A percentile compares a stretch with the other conserved stretches of the same genome.
Conservation (phyloP, 164 flowering plant genomes). For the Sextonia rubra region DNA sequence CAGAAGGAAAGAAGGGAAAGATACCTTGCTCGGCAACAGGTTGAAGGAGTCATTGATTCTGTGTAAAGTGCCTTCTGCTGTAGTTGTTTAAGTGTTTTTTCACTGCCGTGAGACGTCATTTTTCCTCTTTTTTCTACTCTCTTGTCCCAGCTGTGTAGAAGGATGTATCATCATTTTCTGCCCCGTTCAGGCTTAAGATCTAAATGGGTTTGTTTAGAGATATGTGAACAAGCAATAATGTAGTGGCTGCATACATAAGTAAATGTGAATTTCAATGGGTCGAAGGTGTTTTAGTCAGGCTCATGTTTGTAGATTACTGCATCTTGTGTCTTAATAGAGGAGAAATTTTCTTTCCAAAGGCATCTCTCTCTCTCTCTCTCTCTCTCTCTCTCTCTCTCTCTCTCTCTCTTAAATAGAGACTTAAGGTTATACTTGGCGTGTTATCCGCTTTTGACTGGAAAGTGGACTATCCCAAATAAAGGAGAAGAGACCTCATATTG, state of each 20-base stretch:
- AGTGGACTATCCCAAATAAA: no score
- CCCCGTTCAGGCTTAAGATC: background rate
- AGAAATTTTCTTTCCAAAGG: no score
- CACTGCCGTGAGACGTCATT: background rate
- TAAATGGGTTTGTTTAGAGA: background rate
- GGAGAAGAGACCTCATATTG: no score
- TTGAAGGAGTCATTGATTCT: slow-evolving; percentile 64
- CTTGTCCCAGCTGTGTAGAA: background rate
- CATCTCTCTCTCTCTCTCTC: background rate
- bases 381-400: background rate
- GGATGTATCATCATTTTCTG: background rate
- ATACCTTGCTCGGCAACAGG: slow-evolving; percentile 85
- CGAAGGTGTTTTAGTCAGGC: background rate
- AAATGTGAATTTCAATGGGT: background rate
- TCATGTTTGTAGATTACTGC: background rate
- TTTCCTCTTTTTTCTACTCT: background rate
- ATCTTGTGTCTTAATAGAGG: background rate
- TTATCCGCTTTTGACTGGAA: no score
- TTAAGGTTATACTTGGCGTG: no score
- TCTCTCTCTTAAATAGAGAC: no score
- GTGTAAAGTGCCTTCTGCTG: slow-evolving; percentile 26
- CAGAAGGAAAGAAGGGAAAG: slow-evolving; percentile 89
- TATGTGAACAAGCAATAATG: background rate
- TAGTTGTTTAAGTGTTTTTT: background rate
- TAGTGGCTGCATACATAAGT: background rate